Percentiles rank a stretch among this genome's conserved stretches.
Evolutionary conservation across 2,329 filamentous ascomycete species (phyloP).

Genomic region (Emmonsiellopsis sp.): DNA sequence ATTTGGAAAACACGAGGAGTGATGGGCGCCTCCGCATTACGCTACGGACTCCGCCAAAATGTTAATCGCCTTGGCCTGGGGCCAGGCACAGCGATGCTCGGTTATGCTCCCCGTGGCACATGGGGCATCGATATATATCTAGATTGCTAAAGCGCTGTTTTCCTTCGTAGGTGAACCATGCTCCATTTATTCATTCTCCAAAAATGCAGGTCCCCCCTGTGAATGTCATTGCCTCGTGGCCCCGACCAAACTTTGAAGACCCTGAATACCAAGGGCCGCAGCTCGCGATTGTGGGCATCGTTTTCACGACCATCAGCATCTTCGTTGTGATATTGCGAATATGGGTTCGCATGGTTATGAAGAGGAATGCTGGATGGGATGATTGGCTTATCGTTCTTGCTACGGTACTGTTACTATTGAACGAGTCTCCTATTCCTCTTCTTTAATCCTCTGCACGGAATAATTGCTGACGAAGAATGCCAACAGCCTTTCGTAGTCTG

Average conservation of each 20-base stretch:
- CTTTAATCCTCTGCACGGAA: too few species aligned
- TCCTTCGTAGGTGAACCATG: too few species aligned
- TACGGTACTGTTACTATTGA: slow-evolving; percentile 4
- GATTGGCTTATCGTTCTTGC: slow-evolving; percentile 13
- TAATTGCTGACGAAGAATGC: too few species aligned
- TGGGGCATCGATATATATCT: too few species aligned
- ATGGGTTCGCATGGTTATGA: slow-evolving; percentile 11
- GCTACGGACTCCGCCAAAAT: too few species aligned
- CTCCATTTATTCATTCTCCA: too few species aligned
- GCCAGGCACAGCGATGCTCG: too few species aligned
- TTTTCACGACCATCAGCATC: slow-evolving; percentile 15
- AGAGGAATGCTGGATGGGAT: slow-evolving; percentile 11
- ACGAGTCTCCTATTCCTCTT: background rate
- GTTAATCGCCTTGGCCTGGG: too few species aligned
- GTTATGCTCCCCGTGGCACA: too few species aligned
- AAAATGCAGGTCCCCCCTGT: slow-evolving; percentile 5
- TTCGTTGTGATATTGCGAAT: slow-evolving; percentile 14
- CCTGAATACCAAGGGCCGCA: slow-evolving; percentile 19
- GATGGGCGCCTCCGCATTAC: too few species aligned
- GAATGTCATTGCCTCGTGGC: slow-evolving; percentile 15
- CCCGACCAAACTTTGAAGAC: slow-evolving; percentile 21
- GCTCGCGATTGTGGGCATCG: slow-evolving; percentile 17
- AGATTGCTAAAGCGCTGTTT: too few species aligned
- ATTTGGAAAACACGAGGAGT: too few species aligned
- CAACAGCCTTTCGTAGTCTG: slow-evolving; percentile 7